A percentile compares a stretch with the other conserved stretches of the same genome.
Conservation (phyloP, 2,329 filamentous ascomycete species). For the Penicillium sp. region DNA sequence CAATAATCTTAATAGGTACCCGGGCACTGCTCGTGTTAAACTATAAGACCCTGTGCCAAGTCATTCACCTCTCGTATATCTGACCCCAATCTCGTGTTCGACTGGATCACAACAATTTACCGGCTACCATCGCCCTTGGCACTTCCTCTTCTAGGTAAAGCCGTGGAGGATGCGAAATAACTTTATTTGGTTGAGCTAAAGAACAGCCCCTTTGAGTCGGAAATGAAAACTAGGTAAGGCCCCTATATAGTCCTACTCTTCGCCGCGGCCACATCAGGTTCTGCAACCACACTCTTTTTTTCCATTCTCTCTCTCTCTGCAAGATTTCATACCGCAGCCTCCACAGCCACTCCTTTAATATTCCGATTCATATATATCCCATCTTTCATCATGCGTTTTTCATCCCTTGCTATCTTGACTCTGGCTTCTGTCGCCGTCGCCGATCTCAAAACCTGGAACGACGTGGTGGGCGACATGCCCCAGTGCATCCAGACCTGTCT, state of each 20-base stretch:
- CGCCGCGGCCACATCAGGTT: background rate
- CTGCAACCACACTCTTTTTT: background rate
- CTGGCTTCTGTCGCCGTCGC: constrained; percentile 13
- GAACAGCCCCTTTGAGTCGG: background rate
- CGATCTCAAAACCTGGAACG: constrained; percentile 10
- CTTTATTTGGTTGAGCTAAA: background rate
- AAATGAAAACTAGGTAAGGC: background rate
- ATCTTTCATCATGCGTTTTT: constrained; percentile 12
- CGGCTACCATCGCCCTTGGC: background rate
- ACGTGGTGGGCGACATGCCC: constrained; percentile 13
- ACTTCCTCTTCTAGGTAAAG: background rate
- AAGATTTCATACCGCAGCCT: background rate
- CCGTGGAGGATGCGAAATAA: background rate
- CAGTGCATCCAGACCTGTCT: constrained; percentile 11
- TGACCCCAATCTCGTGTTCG: background rate
- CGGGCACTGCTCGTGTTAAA: background rate
- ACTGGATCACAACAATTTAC: background rate
- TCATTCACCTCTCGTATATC: background rate
- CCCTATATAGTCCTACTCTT: background rate
- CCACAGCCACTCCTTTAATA: constrained; percentile 25
- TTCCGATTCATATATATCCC: background rate
- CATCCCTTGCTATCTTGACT: constrained; percentile 7
- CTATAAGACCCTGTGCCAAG: background rate
- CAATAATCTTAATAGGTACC: background rate
- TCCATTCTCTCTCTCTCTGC: background rate